Percentiles rank a stretch among this genome's conserved stretches.
Evolutionary conservation across 306 rosid genomes (phyloP).

Genomic region (Quercus wislizeni): DNA sequence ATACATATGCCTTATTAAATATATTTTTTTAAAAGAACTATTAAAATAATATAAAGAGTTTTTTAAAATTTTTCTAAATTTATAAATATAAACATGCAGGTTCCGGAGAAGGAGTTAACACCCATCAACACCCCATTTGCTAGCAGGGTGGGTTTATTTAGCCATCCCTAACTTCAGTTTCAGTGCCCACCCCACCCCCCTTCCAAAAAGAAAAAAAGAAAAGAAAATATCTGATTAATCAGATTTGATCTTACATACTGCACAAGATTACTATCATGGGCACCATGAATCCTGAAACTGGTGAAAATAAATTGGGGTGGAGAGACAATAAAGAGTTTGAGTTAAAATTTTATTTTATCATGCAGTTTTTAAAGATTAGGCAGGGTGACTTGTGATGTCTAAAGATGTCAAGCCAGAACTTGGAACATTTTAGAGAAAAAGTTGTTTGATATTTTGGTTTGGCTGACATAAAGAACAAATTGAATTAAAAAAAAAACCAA

Average conservation of each 20-base stretch:
- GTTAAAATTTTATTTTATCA: not conserved
- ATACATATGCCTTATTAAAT: too few relatives aligned
- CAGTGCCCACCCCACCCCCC: too few relatives aligned
- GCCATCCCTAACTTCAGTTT: too few relatives aligned
- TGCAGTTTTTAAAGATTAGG: not conserved
- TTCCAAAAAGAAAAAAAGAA: not conserved
- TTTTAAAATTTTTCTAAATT: too few relatives aligned
- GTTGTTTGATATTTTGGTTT: not conserved
- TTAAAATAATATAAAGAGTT: too few relatives aligned
- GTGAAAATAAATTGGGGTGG: constrained; percentile 2
- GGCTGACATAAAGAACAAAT: not conserved
- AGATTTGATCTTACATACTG: not conserved
- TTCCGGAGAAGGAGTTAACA: too few relatives aligned
- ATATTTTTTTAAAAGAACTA: too few relatives aligned
- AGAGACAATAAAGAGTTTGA: constrained; percentile 11
- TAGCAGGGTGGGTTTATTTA: too few relatives aligned
- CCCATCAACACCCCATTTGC: too few relatives aligned
- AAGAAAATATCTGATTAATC: not conserved
- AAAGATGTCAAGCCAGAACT: not conserved
- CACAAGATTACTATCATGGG: constrained; percentile 4
- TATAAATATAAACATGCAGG: too few relatives aligned
- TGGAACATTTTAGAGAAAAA: too few relatives aligned
- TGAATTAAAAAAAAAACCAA: constrained; percentile 9
- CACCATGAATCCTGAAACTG: not conserved
- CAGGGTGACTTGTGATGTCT: not conserved